phyloP scores from a whole-genome alignment of 441 rosid species.

The Erodium texanum region DNA sequence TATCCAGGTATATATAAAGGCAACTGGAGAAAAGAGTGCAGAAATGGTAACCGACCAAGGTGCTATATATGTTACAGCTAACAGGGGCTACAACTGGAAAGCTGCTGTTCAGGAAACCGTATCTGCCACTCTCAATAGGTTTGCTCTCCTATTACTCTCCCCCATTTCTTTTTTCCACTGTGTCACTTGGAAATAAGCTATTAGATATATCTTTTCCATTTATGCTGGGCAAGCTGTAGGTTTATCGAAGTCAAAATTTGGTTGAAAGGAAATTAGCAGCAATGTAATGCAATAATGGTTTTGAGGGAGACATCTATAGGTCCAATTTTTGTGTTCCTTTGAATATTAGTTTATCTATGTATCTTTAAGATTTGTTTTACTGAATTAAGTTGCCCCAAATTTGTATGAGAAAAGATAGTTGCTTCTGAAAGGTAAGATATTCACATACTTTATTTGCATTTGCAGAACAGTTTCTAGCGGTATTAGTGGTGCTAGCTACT shows the following conservation, averaged over 20 bases:
- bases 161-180: not conserved
- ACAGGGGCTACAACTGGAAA: constrained; percentile 84
- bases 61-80: constrained; percentile 83
- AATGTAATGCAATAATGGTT: no score
- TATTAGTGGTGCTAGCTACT: constrained; percentile 96
- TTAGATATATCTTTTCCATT: not conserved
- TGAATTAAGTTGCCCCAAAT: no score
- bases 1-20: constrained; percentile 77
- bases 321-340: not conserved
- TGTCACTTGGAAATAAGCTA: not conserved
- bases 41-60: constrained; percentile 97
- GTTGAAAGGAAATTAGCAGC: not conserved
- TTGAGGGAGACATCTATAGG: no score
- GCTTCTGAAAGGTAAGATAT: constrained; percentile 12
- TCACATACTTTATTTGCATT: constrained; percentile 27
- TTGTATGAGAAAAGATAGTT: no score
- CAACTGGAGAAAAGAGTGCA: constrained; percentile 83
- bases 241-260: not conserved
- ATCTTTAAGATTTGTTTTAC: no score
- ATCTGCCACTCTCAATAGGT: constrained; percentile 94
- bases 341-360: not conserved
- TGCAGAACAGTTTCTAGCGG: constrained; percentile 97
- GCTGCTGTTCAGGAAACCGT: constrained; percentile 93
- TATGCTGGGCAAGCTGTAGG: not conserved
- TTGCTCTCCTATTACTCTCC: constrained; percentile 4